Percentiles rank a stretch among this genome's conserved stretches.
Conservation (phyloP, 1,284 basidiomycete genomes). For the Ustilago lituana region DNA sequence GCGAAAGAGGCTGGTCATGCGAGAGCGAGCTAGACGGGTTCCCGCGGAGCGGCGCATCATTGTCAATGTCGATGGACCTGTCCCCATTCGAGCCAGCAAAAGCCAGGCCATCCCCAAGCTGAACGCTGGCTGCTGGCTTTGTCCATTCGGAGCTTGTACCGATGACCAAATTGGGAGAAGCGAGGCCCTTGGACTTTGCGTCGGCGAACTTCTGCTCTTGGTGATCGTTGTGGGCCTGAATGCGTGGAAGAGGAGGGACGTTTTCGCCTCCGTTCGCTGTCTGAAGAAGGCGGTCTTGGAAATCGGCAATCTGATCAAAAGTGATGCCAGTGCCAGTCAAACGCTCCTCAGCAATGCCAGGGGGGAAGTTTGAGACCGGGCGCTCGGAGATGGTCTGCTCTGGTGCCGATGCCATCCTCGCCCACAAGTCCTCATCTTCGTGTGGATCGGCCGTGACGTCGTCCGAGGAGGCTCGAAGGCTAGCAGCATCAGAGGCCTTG, state of each 20-base stretch:
- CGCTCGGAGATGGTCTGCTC: slow-evolving; percentile 6
- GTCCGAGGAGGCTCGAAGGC: slow-evolving; percentile 26
- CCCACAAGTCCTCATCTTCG: slow-evolving; percentile 59
- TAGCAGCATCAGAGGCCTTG: slow-evolving; percentile 30
- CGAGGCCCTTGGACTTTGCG: slow-evolving; percentile 40
- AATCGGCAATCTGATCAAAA: slow-evolving; percentile 49
- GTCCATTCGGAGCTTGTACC: slow-evolving; percentile 16
- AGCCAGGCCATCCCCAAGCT: neutral
- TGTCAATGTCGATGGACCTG: neutral
- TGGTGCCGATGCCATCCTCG: slow-evolving; percentile 38
- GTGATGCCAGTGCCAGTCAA: slow-evolving; percentile 51
- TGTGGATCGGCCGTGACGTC: slow-evolving; percentile 17
- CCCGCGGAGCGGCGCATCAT: slow-evolving; percentile 4
- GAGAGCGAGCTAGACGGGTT: slow-evolving; percentile 14
- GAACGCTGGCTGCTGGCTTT: neutral
- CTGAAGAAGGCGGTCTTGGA: slow-evolving; percentile 49
- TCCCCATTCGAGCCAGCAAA: neutral
- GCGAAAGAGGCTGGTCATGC: slow-evolving; percentile 28
- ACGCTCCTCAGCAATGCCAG: slow-evolving; percentile 28
- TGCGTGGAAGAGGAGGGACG: slow-evolving; percentile 23
- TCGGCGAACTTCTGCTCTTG: slow-evolving; percentile 27
- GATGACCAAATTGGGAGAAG: slow-evolving; percentile 31
- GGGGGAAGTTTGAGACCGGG: slow-evolving; percentile 34
- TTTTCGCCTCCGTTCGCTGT: slow-evolving; percentile 25
- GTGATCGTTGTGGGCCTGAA: slow-evolving; percentile 2